A percentile compares a stretch with the other conserved stretches of the same genome.
Evolutionary conservation across 2,329 filamentous ascomycete species (phyloP).

Genomic region (Scytalidium lignicola): DNA sequence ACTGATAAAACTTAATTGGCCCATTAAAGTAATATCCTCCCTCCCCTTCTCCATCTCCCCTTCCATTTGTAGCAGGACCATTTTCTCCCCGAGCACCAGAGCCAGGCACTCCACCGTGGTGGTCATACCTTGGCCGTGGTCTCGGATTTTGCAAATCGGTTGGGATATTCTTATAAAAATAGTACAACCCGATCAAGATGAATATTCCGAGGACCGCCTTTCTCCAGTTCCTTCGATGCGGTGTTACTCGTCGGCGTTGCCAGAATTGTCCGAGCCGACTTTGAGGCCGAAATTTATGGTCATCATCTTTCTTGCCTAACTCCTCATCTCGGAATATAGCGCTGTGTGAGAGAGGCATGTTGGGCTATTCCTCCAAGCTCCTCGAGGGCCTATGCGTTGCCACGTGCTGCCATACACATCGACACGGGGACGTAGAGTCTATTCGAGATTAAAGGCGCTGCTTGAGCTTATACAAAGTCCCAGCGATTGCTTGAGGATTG

Average conservation of each 20-base stretch:
- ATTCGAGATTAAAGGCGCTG: background rate
- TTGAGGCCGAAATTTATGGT: constrained; percentile 39
- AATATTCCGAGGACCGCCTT: constrained; percentile 44
- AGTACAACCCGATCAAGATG: constrained; percentile 49
- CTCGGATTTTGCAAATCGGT: constrained; percentile 34
- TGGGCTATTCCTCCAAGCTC: constrained; percentile 20
- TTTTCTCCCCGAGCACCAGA: constrained; percentile 7
- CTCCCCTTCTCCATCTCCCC: constrained; percentile 18
- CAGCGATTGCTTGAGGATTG: background rate
- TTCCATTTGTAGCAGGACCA: constrained; percentile 2
- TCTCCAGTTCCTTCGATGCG: constrained; percentile 48
- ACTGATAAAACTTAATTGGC: constrained; percentile 60
- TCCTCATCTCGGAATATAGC: constrained; percentile 52
- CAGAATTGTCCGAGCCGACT: constrained; percentile 25
- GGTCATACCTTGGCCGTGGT: constrained; percentile 32
- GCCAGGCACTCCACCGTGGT: constrained; percentile 1
- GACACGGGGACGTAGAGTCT: background rate
- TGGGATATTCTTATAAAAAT: constrained; percentile 62
- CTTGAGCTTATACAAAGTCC: background rate
- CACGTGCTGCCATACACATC: constrained; percentile 16
- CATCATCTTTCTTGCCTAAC: constrained; percentile 61
- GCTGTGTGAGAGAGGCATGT: constrained; percentile 34
- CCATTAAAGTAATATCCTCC: constrained; percentile 55
- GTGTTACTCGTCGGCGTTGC: constrained; percentile 32
- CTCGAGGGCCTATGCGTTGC: constrained; percentile 15